These are phyloP conservation scores for Amanita pseudoporphyria DNA, from an alignment of 768 basidiomycete species.

Conservation along the genomic window DNA sequence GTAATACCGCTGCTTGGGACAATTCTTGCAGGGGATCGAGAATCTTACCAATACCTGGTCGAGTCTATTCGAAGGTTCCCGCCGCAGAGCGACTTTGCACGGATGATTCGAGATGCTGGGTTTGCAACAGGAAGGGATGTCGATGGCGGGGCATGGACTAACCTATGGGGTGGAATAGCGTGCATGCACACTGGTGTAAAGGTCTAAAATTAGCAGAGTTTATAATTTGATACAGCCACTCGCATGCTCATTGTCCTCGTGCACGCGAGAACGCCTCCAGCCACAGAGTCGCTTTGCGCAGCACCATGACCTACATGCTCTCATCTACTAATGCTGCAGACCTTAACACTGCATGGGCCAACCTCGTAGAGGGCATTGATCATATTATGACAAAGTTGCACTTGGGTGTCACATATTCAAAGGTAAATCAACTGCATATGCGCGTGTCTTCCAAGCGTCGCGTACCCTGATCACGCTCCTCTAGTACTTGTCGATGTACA, in stretches of 20 bases:
- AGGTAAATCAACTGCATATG: conserved; percentile 22
- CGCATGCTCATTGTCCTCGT: neutral
- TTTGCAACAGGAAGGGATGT: conserved; percentile 64
- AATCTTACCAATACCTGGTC: conserved; percentile 95
- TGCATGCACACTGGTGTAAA: conserved; percentile 82
- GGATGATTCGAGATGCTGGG: conserved; percentile 82
- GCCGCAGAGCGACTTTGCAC: conserved; percentile 75
- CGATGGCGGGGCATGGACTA: conserved; percentile 78
- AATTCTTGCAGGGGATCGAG: conserved; percentile 89
- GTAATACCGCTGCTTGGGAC: conserved; percentile 95
- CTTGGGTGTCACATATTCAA: conserved; percentile 80
- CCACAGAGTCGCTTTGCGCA: conserved; percentile 15
- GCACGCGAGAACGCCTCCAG: neutral
- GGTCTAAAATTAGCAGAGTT: conserved; percentile 22
- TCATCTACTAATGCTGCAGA: conserved; percentile 64
- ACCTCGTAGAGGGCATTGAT: conserved; percentile 80
- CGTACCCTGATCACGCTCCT: conserved; percentile 8
- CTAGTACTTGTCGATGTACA: conserved; percentile 83
- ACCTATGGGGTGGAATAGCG: conserved; percentile 84
- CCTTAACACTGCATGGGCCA: conserved; percentile 79
- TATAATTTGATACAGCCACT: neutral
- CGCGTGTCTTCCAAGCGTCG: neutral
- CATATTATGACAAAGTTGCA: conserved; percentile 90
- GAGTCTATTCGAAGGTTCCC: conserved; percentile 97
- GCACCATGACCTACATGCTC: conserved; percentile 34